Conservation (phyloP, 176 grass and related monocot species). For the Oryza glumipatula region DNA sequence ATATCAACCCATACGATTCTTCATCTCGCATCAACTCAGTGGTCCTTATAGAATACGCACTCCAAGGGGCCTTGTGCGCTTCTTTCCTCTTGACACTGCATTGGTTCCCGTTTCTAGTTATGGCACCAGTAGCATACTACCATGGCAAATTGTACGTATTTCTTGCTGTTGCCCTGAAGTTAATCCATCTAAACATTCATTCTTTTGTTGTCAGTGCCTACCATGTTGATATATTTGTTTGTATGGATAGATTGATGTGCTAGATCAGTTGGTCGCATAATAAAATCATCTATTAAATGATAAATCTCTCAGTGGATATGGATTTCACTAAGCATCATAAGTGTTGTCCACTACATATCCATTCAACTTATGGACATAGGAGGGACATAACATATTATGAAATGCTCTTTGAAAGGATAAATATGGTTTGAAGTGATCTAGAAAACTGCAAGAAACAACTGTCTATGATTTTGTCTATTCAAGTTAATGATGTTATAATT, state of each 20-base stretch:
- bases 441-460: neutral
- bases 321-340: neutral
- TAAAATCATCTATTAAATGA: neutral
- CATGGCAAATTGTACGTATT: constrained; percentile 81
- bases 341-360: neutral
- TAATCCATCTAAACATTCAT: neutral
- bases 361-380: neutral
- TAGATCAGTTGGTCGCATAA: constrained; percentile 1
- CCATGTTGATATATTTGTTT: constrained; percentile 20
- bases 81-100: constrained; percentile 77
- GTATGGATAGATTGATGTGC: neutral
- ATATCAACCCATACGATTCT: constrained; percentile 95
- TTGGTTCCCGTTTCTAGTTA: constrained; percentile 87
- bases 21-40: constrained; percentile 86
- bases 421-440: neutral
- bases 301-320: neutral
- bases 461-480: neutral
- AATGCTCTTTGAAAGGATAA: neutral
- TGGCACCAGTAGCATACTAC: constrained; percentile 86
- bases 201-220: neutral
- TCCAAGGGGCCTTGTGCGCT: constrained; percentile 71
- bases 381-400: neutral
- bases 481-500: neutral
- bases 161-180: constrained; percentile 28
- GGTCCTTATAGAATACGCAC: constrained; percentile 65